Evolutionary conservation across 257 asterid species (phyloP), one percentile per base, ranked within the genome.

Genomic region (Solanum habrochaites): DNA sequence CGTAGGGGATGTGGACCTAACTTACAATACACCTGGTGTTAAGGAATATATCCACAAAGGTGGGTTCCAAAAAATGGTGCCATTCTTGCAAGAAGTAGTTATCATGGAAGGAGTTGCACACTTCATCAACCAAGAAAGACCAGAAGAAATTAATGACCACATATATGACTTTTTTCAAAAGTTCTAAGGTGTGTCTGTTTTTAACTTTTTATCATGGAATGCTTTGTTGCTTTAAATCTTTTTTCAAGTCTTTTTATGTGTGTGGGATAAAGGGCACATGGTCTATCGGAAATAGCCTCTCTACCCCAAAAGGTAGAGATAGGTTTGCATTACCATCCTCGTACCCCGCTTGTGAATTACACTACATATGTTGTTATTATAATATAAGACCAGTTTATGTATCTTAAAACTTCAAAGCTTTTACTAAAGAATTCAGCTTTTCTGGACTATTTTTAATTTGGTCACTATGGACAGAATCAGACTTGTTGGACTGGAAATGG

Each of bases 61-160:
- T 25, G 89, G 91, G 6, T 89, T 91, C 90, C 85, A 85, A 87
- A 87, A 78, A 32, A 85, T 88, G 49, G 92, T 91, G 47, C 93
- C 93, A 16, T 73, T 85, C 42, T 64, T 91, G 90, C 88, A 91
- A 85, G 91, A 91, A 81, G 90, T 85, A 11, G 90, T 87, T 39
- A 82, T 91, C 58, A 52, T 91, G 75, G 89, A 91, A 87, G 93
- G 89, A 25, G 92, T 87, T 11, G 90, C 86, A 35, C 93, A 91
- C 75, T 91, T 91, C 56, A 85, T 90, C 89, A 86, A 89, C 78
- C 91, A 89, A 88, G 93, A 91, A 67, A 89, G 80, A 84, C 90
- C 92, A 20, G 91, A 87, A 11, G 90, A 85, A 25, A 87, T 89
- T 88, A 89, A 31, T 39, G 49, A 43, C 23, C 91, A 91, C 77